Percentiles rank a stretch among this genome's conserved stretches.
phyloP scores from a whole-genome alignment of 441 rosid species.

The Aquilaria agallochum region DNA sequence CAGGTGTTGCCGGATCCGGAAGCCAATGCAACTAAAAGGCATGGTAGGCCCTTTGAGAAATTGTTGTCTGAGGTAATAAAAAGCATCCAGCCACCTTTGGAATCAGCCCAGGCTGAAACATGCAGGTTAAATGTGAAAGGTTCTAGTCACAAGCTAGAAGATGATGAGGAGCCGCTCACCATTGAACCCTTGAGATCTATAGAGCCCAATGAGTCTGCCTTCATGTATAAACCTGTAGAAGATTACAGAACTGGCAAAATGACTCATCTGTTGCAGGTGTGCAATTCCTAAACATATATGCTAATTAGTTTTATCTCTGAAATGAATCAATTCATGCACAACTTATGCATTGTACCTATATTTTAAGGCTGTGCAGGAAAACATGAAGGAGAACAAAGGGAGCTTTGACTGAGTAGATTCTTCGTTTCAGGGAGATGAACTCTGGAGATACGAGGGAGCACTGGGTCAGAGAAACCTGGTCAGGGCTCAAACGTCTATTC shows the following conservation, averaged over 20 bases:
- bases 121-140: conserved; percentile 16
- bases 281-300: no score
- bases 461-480: conserved; percentile 4
- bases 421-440: conserved; percentile 12
- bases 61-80: conserved; percentile 55
- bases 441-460: conserved; percentile 7
- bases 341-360: conserved; percentile 7
- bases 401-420: conserved; percentile 19
- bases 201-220: conserved; percentile 43
- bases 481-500: conserved; percentile 5
- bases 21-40: conserved; percentile 18
- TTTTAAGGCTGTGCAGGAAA: conserved; percentile 83
- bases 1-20: conserved; percentile 25
- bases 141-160: conserved; percentile 23
- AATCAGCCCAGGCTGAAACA: conserved; percentile 27
- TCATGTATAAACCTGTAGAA: conserved; percentile 35
- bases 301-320: no score
- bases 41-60: conserved; percentile 53
- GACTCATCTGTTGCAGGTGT: conserved; percentile 85
- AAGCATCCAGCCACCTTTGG: conserved; percentile 34
- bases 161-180: conserved; percentile 54
- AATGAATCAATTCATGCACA: neutral
- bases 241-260: conserved; percentile 59
- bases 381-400: conserved; percentile 45
- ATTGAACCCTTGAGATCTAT: conserved; percentile 68